Base-by-base conservation (phyloP, 2,329 filamentous ascomycete genomes). In the Emergomyces orientalis region DNA sequence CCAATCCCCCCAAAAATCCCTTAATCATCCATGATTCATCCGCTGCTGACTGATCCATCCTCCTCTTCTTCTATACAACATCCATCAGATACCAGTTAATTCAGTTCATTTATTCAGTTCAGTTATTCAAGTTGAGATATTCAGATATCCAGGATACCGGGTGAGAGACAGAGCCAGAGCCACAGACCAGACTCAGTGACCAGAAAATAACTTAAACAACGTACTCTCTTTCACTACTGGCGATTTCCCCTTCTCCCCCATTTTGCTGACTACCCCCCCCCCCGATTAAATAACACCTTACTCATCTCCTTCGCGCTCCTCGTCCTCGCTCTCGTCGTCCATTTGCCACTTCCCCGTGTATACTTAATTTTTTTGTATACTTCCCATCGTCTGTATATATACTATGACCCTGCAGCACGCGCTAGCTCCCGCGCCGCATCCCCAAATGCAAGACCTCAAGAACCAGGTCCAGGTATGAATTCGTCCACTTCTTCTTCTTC, bases 401-500 rank as follows among this genome's bases (percentile, higher is more conserved):
- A 43, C n/a, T 41, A 58, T 58, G 47, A 54, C 34, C 66, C 78
- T 78, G 77, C 78, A 80, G 70, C 76, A 77, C 67, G 73, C 76
- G 69, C 71, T 80, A 70, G 78, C 78, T 64, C 78, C 78, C 71
- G 78, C 78, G 68, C 78, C 78, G 17, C 78, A 79, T 74, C 77
- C 76, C 70, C 75, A 72, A 68, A 78, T 78, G 75, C 78, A 79
- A 69, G 73, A 74, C 65, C 34, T 58, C 61, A 64, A 62, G 30
- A 60, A 52, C 39, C 60, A 59, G 47, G 71, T 79, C 77, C 82
- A 83, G 79, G 82, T 84, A 83, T 81, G 81, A 78, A 71, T 66
- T 34, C 7, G 25, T 0, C 17, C 34, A n/a, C 17, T 43, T 6
- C 37, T 19, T 45, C 17, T 19, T 17, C 14, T 6, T 47, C 11